Base-by-base conservation (phyloP, 345 rosid genomes). In the Abelmoschus esculentus region DNA sequence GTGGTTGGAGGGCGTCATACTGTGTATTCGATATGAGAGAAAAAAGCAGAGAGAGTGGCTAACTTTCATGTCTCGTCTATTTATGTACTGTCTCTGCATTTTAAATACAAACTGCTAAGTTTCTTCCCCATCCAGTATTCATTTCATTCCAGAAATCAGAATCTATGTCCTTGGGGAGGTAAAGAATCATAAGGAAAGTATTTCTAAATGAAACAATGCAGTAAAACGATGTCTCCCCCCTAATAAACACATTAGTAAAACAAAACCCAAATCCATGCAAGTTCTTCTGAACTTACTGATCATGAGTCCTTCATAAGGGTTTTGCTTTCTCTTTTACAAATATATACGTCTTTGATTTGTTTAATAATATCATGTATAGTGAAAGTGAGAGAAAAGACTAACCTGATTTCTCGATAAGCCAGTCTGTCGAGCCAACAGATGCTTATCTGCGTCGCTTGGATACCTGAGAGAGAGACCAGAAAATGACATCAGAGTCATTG, bases 401-500 rank as follows among this genome's bases (percentile, higher is more conserved):
- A 91, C 98, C 96, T 95, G 99, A 78, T 90, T 95, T 83, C 97
- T 89, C 64, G 99, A 95, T 82, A 95, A 80, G 69, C 97, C 99
- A 83, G 99, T 95, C 92, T 95, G 99, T 71, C 96, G 82, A 76
- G 99, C 96, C 81, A 95, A 85, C 79, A 95, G 93, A 76, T 91
- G 99, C 81, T 95, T 95, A 91, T 95, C 99, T 58, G 96, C 97
- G 80, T 95, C 99, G 78, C 97, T 95, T 86, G 99, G 99, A 70
- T 95, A 95, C 97, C 99, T 95, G 99, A 89, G 89, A 88, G 81
- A 82, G 76, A 80, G 86, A 89, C 83, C 86, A 89, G 89, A 87
- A 84, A 89, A 83, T 80, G 97, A 87, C 93, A 79, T 85, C 79
- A 85, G 83, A 79, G 66, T 63, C 72, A 11, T 13, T 47, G 62